These are phyloP conservation scores for Diaporthe sp. DNA, from an alignment of 2,329 filamentous ascomycete genomes.

Conservation along the genomic window DNA sequence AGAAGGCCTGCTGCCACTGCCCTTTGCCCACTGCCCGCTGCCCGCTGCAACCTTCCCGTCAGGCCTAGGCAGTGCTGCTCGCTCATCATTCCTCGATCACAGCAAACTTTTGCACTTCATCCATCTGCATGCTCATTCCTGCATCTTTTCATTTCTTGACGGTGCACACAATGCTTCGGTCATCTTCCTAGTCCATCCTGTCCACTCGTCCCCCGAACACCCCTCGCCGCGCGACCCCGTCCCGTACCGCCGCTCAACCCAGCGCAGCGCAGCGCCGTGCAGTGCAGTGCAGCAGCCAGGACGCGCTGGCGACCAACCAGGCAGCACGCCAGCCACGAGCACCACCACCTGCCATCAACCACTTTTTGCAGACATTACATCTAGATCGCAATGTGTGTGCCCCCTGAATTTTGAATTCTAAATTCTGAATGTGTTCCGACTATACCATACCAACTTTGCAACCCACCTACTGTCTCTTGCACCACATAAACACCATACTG, in stretches of 20 bases:
- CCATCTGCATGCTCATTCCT: constrained; percentile 27
- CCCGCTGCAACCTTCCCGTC: constrained; percentile 29
- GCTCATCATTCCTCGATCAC: constrained; percentile 30
- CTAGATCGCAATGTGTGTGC: constrained; percentile 33
- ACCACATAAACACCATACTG: constrained; percentile 1
- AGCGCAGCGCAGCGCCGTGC: constrained; percentile 17
- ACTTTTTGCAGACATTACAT: background rate
- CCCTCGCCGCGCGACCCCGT: constrained; percentile 19
- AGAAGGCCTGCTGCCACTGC: constrained; percentile 11
- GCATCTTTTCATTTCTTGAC: constrained; percentile 22
- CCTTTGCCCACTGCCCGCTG: constrained; percentile 12
- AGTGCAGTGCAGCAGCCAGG: constrained; percentile 10
- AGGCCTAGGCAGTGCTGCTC: constrained; percentile 16
- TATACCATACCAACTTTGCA: background rate
- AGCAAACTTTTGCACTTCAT: constrained; percentile 36
- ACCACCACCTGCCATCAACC: constrained; percentile 10
- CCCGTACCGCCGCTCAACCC: constrained; percentile 9
- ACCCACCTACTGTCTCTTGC: background rate
- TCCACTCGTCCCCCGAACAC: constrained; percentile 13
- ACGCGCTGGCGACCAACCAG: constrained; percentile 27
- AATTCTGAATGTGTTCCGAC: background rate
- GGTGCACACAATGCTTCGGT: constrained; percentile 22
- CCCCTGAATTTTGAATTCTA: background rate
- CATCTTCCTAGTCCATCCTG: constrained; percentile 12
- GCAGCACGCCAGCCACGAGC: constrained; percentile 46